These are phyloP conservation scores for Recurvomyces mirabilis DNA, from an alignment of 495 filamentous ascomycete genomes.

Conservation along the genomic window DNA sequence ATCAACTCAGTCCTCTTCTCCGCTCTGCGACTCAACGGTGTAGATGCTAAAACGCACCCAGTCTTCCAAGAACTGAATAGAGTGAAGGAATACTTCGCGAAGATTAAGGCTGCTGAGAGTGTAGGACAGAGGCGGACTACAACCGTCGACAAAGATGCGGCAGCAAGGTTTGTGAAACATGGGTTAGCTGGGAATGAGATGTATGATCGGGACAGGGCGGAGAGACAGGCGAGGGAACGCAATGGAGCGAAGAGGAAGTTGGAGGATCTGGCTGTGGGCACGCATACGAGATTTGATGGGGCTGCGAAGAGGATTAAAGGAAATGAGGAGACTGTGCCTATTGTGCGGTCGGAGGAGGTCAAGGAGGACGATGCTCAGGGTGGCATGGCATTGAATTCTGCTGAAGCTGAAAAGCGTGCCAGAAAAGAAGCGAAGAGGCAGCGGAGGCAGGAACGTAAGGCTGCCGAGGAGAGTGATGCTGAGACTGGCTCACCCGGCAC, in stretches of 20 bases:
- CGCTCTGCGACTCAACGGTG: slow-evolving; percentile 66
- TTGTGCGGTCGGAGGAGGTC: not conserved
- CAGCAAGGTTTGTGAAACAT: slow-evolving; percentile 66
- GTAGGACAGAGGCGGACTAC: slow-evolving; percentile 36
- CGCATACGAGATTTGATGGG: slow-evolving; percentile 14
- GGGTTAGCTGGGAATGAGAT: slow-evolving; percentile 64
- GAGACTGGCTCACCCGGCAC: not conserved
- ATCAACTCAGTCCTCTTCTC: slow-evolving; percentile 80
- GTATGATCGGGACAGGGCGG: slow-evolving; percentile 40
- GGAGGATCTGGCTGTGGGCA: slow-evolving; percentile 9
- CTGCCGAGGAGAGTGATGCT: not conserved
- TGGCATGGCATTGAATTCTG: not conserved
- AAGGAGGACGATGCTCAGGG: not conserved
- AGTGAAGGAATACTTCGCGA: slow-evolving; percentile 84
- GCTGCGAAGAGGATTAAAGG: slow-evolving; percentile 13
- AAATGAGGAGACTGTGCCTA: not conserved
- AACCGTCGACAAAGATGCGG: slow-evolving; percentile 68
- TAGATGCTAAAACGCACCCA: slow-evolving; percentile 70
- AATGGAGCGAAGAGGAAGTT: slow-evolving; percentile 13
- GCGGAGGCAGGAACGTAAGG: not conserved
- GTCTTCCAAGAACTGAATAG: slow-evolving; percentile 74
- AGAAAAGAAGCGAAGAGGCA: not conserved
- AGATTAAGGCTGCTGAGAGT: slow-evolving; percentile 60
- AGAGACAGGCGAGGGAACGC: slow-evolving; percentile 27
- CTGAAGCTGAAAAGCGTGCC: not conserved